Percentiles rank a stretch among this genome's conserved stretches.
These are phyloP conservation scores for Trichosporon sp. DNA, from an alignment of 1,284 basidiomycete species.

Conservation along the genomic window DNA sequence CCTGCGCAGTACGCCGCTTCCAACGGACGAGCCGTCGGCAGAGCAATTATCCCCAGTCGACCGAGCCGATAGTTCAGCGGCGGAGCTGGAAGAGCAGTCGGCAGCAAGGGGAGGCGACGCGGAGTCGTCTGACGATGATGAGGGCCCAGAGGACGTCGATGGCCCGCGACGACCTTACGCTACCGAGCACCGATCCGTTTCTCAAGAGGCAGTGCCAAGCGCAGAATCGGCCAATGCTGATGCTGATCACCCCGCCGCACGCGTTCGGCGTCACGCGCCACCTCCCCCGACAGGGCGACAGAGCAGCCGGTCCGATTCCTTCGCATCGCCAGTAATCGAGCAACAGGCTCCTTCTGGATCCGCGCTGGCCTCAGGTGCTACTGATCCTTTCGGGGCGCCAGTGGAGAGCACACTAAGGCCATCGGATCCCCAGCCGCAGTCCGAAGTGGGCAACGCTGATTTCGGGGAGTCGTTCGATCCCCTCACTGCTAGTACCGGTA, in stretches of 20 bases:
- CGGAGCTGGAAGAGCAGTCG: background rate
- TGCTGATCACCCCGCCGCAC: background rate
- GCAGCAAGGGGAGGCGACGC: background rate
- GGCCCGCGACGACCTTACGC: constrained; percentile 27
- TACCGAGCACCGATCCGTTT: constrained; percentile 21
- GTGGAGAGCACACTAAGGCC: constrained; percentile 7
- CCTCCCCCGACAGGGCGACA: constrained; percentile 11
- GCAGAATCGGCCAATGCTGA: background rate
- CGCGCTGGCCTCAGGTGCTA: constrained; percentile 38
- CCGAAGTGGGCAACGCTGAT: background rate
- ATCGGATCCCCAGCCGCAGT: background rate
- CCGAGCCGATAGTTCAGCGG: background rate
- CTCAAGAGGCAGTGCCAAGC: background rate
- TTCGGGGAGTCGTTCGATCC: background rate
- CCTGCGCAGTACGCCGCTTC: background rate
- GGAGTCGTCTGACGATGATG: constrained; percentile 40
- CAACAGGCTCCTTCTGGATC: background rate
- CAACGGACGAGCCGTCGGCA: background rate
- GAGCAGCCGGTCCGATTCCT: background rate
- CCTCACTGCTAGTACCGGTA: background rate
- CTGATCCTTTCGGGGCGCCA: constrained; percentile 8
- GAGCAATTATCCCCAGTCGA: background rate
- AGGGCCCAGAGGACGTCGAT: constrained; percentile 50
- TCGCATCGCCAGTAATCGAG: background rate
- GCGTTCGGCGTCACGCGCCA: constrained; percentile 2